phyloP scores from a whole-genome alignment of 1,284 basidiomycete genomes.

The Tilletia setariae region DNA sequence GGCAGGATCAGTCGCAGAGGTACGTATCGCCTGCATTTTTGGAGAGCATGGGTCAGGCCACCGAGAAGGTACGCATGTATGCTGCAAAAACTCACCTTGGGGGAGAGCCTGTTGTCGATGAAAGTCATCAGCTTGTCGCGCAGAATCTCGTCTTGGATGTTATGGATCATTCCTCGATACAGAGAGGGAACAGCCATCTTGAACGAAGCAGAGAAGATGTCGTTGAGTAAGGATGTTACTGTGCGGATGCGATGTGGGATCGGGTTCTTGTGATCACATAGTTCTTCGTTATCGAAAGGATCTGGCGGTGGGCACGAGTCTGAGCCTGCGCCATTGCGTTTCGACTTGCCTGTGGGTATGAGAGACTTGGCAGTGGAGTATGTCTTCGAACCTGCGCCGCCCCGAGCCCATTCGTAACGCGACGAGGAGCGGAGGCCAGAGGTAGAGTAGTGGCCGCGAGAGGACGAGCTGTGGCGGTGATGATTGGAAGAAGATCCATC shows the following conservation, averaged over 20 bases:
- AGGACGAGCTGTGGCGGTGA: neutral
- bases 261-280: neutral
- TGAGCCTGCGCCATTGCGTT: neutral
- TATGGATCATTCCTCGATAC: neutral
- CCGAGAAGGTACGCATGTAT: too few species aligned
- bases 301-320: neutral
- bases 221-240: neutral
- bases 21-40: conserved; percentile 16
- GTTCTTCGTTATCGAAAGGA: neutral
- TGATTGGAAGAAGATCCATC: too few species aligned
- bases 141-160: conserved; percentile 24
- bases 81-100: conserved; percentile 5
- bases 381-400: too few species aligned
- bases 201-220: neutral
- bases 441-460: neutral
- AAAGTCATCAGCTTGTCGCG: conserved; percentile 24
- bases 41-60: too few species aligned
- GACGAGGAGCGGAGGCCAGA: neutral
- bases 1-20: conserved; percentile 14
- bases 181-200: too few species aligned
- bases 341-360: neutral
- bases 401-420: neutral
- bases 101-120: conserved; percentile 22
- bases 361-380: neutral
- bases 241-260: neutral